Conservation (phyloP, 2,329 filamentous ascomycete genomes). For the Chrysoporthe puriensis region DNA sequence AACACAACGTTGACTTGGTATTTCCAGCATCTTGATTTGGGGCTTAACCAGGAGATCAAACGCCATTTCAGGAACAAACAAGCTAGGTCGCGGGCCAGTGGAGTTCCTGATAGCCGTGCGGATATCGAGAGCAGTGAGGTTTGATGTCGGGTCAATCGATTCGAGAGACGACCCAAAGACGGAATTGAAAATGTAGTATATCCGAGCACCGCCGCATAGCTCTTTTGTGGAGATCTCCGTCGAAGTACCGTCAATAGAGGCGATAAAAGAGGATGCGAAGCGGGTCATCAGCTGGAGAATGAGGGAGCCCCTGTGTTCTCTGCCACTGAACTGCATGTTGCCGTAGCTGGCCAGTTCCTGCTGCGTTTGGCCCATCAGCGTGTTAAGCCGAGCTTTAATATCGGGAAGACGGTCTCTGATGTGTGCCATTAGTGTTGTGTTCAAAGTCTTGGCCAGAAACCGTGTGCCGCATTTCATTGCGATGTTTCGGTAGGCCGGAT, state of each 20-base stretch:
- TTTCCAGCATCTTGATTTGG: slow-evolving; percentile 95
- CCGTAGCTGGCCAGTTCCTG: slow-evolving; percentile 98
- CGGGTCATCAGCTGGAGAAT: slow-evolving; percentile 98
- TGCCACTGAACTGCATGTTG: slow-evolving; percentile 95
- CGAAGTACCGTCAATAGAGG: slow-evolving; percentile 97
- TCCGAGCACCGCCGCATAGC: slow-evolving; percentile 89
- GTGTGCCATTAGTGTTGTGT: slow-evolving; percentile 92
- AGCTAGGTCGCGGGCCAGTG: slow-evolving; percentile 89
- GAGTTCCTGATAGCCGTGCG: slow-evolving; percentile 97
- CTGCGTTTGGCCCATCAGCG: slow-evolving; percentile 98
- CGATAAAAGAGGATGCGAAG: slow-evolving; percentile 96
- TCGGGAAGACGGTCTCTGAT: slow-evolving; percentile 95
- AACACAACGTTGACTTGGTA: slow-evolving; percentile 93
- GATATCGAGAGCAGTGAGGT: slow-evolving; percentile 92
- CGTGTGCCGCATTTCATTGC: slow-evolving; percentile 90
- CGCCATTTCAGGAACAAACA: slow-evolving; percentile 96
- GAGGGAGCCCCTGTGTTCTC: slow-evolving; percentile 92
- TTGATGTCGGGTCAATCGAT: slow-evolving; percentile 93
- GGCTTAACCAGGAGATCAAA: slow-evolving; percentile 98
- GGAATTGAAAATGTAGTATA: slow-evolving; percentile 99
- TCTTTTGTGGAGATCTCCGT: slow-evolving; percentile 99
- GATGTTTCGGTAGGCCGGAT: slow-evolving; percentile 97
- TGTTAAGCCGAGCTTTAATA: slow-evolving; percentile 97
- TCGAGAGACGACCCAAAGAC: slow-evolving; percentile 97
- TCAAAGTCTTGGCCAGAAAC: slow-evolving; percentile 91